Evolutionary conservation across 129 eudicot species (phyloP).

Genomic region (Apium graveolens): DNA sequence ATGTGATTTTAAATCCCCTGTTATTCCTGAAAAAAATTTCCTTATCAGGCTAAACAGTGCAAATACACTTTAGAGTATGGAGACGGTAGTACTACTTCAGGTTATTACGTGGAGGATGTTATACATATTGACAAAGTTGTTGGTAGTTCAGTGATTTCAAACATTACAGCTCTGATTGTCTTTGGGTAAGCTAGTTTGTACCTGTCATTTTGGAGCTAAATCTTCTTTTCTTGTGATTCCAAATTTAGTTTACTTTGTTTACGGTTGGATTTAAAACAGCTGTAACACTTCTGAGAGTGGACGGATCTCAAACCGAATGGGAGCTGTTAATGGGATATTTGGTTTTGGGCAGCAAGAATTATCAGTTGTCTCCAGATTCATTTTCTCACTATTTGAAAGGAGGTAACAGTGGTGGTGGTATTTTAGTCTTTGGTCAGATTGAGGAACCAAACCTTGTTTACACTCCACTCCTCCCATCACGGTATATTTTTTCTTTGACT

Average conservation of each 20-base stretch:
- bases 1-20: too few relatives aligned
- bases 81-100: slow-evolving; percentile 87
- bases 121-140: too few relatives aligned
- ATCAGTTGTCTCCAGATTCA: slow-evolving; percentile 72
- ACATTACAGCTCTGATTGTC: too few relatives aligned
- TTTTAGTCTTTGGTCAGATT: too few relatives aligned
- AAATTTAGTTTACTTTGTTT: slow-evolving; percentile 12
- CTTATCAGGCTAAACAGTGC: slow-evolving; percentile 50
- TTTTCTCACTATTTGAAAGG: slow-evolving; percentile 92
- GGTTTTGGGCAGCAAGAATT: slow-evolving; percentile 94
- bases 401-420: slow-evolving; percentile 76
- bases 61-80: slow-evolving; percentile 84
- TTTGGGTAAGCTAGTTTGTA: slow-evolving; percentile 57
- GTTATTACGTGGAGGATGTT: slow-evolving; percentile 67
- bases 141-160: too few relatives aligned
- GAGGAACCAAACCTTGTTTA: too few relatives aligned
- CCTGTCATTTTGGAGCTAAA: not conserved
- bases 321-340: slow-evolving; percentile 94
- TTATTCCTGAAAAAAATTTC: slow-evolving; percentile 52
- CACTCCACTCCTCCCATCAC: too few relatives aligned
- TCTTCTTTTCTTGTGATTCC: not conserved
- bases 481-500: too few relatives aligned
- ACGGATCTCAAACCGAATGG: slow-evolving; percentile 65
- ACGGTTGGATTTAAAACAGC: slow-evolving; percentile 40
- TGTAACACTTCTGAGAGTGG: slow-evolving; percentile 84